Evolutionary conservation across 2,329 filamentous ascomycete species (phyloP), one percentile per base, ranked within the genome.

Genomic region (Fusarium nematophilum): DNA sequence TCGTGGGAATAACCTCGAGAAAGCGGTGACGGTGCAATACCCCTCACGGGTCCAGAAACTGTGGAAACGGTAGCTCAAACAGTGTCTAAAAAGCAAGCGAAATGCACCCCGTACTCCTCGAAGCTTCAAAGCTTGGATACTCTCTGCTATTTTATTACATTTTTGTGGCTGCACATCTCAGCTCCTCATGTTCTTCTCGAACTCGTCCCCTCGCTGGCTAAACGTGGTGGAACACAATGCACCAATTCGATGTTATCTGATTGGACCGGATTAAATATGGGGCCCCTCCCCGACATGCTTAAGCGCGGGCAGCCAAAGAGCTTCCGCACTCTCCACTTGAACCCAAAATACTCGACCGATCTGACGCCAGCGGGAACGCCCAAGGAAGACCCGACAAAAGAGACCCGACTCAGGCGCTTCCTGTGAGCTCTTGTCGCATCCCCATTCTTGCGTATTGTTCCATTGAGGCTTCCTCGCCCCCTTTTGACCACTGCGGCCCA

Each of bases 211-310:
- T 46, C 11, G 10, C 43, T 26, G 43, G 29, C 33, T 26, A 39
- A 37, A 30, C 26, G 27, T 53, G 53, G 59, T 56, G 45, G 45
- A 42, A 37, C 34, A 62, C 61, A 60, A 64, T 54, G 60, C 61
- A 61, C 52, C 38, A 31, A 39, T 53, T 64, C 23, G n/a, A 44
- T 57, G 37, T 53, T 46, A 48, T 45, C 33, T 63, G 42, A 63
- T 63, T 63, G 60, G 60, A 1, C 25, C 60, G 46, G 60, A 60
- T 45, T 39, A 64, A 63, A 53, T 64, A 57, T 44, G 60, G 60
- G 46, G 29, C 59, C 42, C 23, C 14, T 18, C 37, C 21, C 53
- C 33, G 37, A 47, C 42, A 27, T 21, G 39, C 34, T 36, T 40
- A 31, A 33, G 30, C 43, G 14, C 21, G 21, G 21, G 21, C 30